Base-by-base conservation (phyloP, 2,329 filamentous ascomycete species). In the Tolypocladium tundrense region DNA sequence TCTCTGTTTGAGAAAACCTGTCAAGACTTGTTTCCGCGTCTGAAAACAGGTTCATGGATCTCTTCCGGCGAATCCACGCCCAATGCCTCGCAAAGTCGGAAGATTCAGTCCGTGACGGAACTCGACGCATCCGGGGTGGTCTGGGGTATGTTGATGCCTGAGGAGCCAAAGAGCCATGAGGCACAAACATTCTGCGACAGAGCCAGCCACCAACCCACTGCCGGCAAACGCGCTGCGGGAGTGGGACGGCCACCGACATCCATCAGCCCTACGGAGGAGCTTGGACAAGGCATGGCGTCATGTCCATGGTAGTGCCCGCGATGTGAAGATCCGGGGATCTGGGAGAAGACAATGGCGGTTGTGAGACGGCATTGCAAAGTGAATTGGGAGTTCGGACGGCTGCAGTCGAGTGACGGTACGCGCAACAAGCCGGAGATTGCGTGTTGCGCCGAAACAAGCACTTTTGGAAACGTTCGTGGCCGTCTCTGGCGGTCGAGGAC, bases 231-330 rank as follows among this genome's bases (percentile, higher is more conserved):
- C 31, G 48, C 48, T 51, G 14, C 16, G 7, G 11, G 16, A 51
- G 27, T 35, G 48, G 45, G 48, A 51, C 48, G 31, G 16, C 27
- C 4, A 7, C 40, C 40, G 9, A 51, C 48, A 35, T 51, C 39
- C 60, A 60, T 67, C 66, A 68, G 66, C 67, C 67, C 67, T 68
- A 66, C 55, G 61, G 61, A 60, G 60, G 60, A 64, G 61, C 62
- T 67, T 63, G 61, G 64, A 45, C 65, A 63, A 63, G 57, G 58
- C 61, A 61, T 68, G 61, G 62, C 66, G 63, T 61, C 65, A 63
- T 65, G 61, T 62, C 14, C 61, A 58, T 48, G 52, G 39, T 41
- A 41, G 52, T 41, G 37, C 53, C 64, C 63, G 62, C 57, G 57
- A 63, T 61, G 59, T 56, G 60, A 60, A 64, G 64, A 62, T 62